phyloP scores from a whole-genome alignment of 495 filamentous ascomycete genomes.

The Cercophora samala region DNA sequence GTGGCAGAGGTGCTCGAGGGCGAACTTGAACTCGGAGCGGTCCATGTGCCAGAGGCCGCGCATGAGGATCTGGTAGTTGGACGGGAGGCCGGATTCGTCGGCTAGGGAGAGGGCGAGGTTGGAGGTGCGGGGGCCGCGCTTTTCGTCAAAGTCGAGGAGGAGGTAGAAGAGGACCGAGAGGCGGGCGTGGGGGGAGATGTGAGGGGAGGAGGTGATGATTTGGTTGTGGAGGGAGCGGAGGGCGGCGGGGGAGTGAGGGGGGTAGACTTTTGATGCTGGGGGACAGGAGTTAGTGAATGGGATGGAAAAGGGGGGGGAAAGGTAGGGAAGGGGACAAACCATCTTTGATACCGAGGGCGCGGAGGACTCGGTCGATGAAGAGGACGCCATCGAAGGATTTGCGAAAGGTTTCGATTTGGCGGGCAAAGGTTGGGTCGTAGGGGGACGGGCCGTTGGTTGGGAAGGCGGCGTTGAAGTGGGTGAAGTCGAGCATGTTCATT shows the following conservation, averaged over 20 bases:
- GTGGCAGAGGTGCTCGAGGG: slow-evolving; percentile 68
- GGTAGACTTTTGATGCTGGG: slow-evolving; percentile 60
- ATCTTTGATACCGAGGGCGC: slow-evolving; percentile 64
- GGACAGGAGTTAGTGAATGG: background rate
- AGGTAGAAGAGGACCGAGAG: slow-evolving; percentile 78
- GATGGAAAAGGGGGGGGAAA: background rate
- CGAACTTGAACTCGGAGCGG: slow-evolving; percentile 63
- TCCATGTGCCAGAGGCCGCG: slow-evolving; percentile 81
- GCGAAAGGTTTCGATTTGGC: slow-evolving; percentile 60
- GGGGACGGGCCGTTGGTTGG: slow-evolving; percentile 58
- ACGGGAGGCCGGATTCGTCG: slow-evolving; percentile 48
- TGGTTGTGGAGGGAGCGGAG: slow-evolving; percentile 62
- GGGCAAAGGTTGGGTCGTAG: slow-evolving; percentile 55
- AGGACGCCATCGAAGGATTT: slow-evolving; percentile 61
- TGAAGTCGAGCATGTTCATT: slow-evolving; percentile 41
- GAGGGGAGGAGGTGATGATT: slow-evolving; percentile 52
- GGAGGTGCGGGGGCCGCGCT: slow-evolving; percentile 35
- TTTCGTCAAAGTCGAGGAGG: slow-evolving; percentile 65
- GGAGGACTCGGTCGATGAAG: slow-evolving; percentile 71
- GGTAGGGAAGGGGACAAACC: slow-evolving; percentile 42
- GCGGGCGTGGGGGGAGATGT: slow-evolving; percentile 65
- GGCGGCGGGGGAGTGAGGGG: slow-evolving; percentile 61
- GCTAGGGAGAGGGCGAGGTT: slow-evolving; percentile 56
- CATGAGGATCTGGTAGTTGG: slow-evolving; percentile 71
- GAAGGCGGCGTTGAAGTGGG: slow-evolving; percentile 63